Percentiles rank a stretch among this genome's conserved stretches.
Evolutionary conservation across 129 eudicot genomes (phyloP).

Genomic region (Helianthus tuberosus): DNA sequence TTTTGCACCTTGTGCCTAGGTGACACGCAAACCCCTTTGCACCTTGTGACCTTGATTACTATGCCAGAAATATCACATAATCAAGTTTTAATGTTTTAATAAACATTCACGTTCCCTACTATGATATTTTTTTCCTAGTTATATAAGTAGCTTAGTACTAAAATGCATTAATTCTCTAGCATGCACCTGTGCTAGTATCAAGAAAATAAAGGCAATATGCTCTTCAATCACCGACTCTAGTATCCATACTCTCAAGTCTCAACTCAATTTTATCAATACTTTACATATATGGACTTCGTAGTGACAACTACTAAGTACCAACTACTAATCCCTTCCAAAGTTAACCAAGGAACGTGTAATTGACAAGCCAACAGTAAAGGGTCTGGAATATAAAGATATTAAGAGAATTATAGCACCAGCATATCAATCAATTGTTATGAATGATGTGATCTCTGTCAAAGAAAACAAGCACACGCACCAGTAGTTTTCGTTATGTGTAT

Average conservation of each 20-base stretch:
- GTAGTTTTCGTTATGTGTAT: conserved; percentile 9
- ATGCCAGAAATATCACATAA: neutral
- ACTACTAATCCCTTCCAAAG: neutral
- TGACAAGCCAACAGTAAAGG: conserved; percentile 21
- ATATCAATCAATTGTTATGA: neutral
- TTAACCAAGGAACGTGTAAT: conserved; percentile 1
- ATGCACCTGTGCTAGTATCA: conserved; percentile 16
- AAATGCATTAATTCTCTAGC: conserved; percentile 15
- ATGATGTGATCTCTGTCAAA: conserved; percentile 1
- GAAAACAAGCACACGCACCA: conserved; percentile 12
- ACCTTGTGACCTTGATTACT: no score
- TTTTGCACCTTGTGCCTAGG: no score
- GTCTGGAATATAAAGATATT: neutral
- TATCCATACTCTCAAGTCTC: neutral
- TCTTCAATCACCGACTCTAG: neutral
- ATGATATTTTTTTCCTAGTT: neutral
- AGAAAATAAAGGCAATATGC: conserved; percentile 9
- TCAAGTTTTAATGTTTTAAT: conserved; percentile 7
- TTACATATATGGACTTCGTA: neutral
- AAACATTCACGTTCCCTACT: neutral
- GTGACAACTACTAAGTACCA: neutral
- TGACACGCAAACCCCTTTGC: no score
- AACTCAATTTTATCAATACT: conserved; percentile 3
- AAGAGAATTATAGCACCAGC: neutral
- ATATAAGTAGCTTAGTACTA: conserved; percentile 9